A percentile compares a stretch with the other conserved stretches of the same genome.
These are phyloP conservation scores for Rugonectria rugulosa DNA, from an alignment of 2,329 filamentous ascomycete genomes.

Conservation along the genomic window DNA sequence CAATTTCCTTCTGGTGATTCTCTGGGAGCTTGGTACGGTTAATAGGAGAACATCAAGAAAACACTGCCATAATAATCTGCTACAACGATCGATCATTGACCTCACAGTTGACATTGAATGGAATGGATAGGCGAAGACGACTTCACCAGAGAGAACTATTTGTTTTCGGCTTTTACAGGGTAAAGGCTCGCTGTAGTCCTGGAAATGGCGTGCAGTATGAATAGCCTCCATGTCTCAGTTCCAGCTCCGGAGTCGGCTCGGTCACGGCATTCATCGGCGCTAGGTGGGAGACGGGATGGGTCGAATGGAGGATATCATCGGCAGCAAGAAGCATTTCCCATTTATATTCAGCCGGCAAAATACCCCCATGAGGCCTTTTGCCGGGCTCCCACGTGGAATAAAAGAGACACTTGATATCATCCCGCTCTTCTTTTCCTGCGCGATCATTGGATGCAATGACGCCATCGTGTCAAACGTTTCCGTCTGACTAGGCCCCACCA, in stretches of 20 bases:
- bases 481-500: slow-evolving; percentile 11
- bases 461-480: slow-evolving; percentile 24
- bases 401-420: slow-evolving; percentile 17
- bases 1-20: slow-evolving; percentile 41
- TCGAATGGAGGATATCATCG: slow-evolving; percentile 2
- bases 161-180: too few relatives aligned
- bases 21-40: too few relatives aligned
- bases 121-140: too few relatives aligned
- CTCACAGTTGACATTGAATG: too few relatives aligned
- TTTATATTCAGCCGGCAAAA: not conserved
- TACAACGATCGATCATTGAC: too few relatives aligned
- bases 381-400: slow-evolving; percentile 8
- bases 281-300: slow-evolving; percentile 17
- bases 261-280: slow-evolving; percentile 8
- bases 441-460: slow-evolving; percentile 37
- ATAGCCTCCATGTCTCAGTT: slow-evolving; percentile 6
- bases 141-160: too few relatives aligned
- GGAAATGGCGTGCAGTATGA: not conserved
- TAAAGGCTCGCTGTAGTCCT: not conserved
- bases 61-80: too few relatives aligned
- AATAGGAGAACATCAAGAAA: too few relatives aligned
- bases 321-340: not conserved
- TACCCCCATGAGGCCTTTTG: not conserved
- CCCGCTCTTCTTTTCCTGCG: not conserved
- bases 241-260: slow-evolving; percentile 19